phyloP scores from a whole-genome alignment of 2,329 filamentous ascomycete species.

The Colletotrichum musicola region DNA sequence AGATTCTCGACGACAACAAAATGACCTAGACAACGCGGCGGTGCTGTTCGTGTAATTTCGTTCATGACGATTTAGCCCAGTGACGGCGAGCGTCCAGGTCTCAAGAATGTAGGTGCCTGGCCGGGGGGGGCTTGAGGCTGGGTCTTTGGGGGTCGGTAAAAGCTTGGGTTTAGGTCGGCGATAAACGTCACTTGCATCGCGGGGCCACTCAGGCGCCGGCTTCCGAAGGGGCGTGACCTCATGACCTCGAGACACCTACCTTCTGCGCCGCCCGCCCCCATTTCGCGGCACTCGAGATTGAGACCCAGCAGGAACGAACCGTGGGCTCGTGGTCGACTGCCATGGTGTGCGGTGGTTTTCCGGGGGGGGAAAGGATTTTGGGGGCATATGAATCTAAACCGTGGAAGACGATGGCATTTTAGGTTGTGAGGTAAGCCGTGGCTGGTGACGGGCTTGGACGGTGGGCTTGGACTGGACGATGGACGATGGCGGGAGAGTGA shows the following conservation, averaged over 20 bases:
- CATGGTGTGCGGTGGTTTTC: not conserved
- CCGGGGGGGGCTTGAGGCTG: not conserved
- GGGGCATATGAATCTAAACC: not conserved
- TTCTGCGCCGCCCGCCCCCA: not conserved
- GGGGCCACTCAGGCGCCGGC: not conserved
- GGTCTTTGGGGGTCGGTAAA: not conserved
- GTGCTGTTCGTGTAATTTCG: not conserved
- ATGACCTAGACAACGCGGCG: not conserved
- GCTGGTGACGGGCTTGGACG: conserved; percentile 19
- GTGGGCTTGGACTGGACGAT: conserved; percentile 13
- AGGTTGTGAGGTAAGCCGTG: conserved; percentile 33
- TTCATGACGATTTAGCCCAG: conserved; percentile 4
- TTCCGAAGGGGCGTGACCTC: not conserved
- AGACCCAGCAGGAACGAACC: conserved; percentile 6
- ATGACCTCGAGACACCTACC: not conserved
- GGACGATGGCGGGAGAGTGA: conserved; percentile 11
- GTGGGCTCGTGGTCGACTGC: conserved; percentile 14
- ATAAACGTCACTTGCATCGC: conserved; percentile 15
- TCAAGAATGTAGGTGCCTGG: conserved; percentile 22
- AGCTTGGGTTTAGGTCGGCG: not conserved
- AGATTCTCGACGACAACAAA: not conserved
- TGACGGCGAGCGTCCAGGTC: not conserved
- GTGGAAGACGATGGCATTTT: conserved; percentile 10
- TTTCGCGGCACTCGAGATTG: too few relatives aligned
- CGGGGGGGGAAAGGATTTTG: not conserved